Conservation (phyloP, 2,329 filamentous ascomycete species). For the Trichophyton rubrum region DNA sequence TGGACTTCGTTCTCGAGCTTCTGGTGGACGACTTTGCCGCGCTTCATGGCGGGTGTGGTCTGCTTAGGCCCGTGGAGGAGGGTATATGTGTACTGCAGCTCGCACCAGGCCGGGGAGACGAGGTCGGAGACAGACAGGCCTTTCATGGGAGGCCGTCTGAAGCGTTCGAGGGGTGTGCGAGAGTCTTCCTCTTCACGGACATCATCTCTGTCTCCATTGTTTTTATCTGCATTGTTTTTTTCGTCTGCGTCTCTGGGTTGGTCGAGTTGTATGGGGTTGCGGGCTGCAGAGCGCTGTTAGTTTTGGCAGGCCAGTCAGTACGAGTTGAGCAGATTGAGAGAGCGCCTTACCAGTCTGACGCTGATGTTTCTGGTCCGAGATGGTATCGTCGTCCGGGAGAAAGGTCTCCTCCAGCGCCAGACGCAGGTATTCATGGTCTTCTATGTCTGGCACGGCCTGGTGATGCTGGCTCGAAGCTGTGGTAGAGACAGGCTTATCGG, state of each 20-base stretch:
- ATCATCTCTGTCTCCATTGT: no score
- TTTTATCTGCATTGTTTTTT: no score
- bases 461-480: no score
- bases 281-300: no score
- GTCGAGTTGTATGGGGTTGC: no score
- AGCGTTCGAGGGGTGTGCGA: constrained; percentile 58
- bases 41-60: constrained; percentile 69
- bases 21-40: constrained; percentile 67
- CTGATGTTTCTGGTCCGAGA: no score
- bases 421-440: constrained; percentile 3
- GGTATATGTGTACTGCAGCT: constrained; percentile 84
- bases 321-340: no score
- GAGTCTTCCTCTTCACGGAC: constrained; percentile 8
- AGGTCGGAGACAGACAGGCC: constrained; percentile 79
- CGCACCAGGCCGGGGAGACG: constrained; percentile 85
- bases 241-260: no score
- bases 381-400: no score
- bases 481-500: constrained; percentile 15
- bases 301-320: no score
- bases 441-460: neutral
- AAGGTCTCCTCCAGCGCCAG: neutral
- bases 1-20: constrained; percentile 77
- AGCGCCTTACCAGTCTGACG: no score
- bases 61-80: constrained; percentile 67
- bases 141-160: constrained; percentile 64